Percentiles rank a stretch among this genome's conserved stretches.
phyloP scores from a whole-genome alignment of 306 rosid species.

The Adenanthera pavonina region DNA sequence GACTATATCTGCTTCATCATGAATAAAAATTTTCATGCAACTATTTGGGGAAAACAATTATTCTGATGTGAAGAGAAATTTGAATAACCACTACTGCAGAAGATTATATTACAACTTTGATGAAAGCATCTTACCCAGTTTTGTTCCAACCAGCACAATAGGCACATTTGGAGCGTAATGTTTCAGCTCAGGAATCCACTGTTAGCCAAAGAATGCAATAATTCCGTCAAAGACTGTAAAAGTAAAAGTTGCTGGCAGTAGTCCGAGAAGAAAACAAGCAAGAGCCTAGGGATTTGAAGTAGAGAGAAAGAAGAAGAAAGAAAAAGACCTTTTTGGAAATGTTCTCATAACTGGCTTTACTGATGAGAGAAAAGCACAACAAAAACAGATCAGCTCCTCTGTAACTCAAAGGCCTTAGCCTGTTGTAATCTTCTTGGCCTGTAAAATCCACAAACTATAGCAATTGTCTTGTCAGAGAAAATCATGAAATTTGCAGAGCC shows the following conservation, averaged over 20 bases:
- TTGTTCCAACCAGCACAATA: slow-evolving; percentile 77
- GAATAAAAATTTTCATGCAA: neutral
- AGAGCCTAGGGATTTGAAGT: neutral
- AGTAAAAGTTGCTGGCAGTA: slow-evolving; percentile 1
- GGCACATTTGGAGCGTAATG: slow-evolving; percentile 84
- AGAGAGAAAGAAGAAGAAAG: neutral
- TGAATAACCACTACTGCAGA: neutral
- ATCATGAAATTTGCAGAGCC: neutral
- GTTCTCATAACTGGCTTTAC: slow-evolving; percentile 94
- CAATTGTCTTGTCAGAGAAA: slow-evolving; percentile 7
- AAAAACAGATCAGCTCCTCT: slow-evolving; percentile 97
- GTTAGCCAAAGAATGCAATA: slow-evolving; percentile 36
- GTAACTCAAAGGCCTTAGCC: slow-evolving; percentile 95
- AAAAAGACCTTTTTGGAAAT: slow-evolving; percentile 77
- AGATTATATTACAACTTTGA: neutral
- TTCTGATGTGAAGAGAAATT: neutral
- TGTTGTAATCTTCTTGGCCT: slow-evolving; percentile 97
- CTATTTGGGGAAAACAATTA: neutral
- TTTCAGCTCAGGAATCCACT: slow-evolving; percentile 83
- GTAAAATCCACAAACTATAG: slow-evolving; percentile 26
- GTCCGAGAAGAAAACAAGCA: slow-evolving; percentile 17
- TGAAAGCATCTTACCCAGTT: slow-evolving; percentile 60
- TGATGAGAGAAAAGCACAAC: slow-evolving; percentile 84
- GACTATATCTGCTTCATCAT: neutral
- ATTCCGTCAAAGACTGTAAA: slow-evolving; percentile 3